Evolutionary conservation across 2,329 filamentous ascomycete genomes (phyloP), one percentile per base, ranked within the genome.

Genomic region (Claviceps sp.): DNA sequence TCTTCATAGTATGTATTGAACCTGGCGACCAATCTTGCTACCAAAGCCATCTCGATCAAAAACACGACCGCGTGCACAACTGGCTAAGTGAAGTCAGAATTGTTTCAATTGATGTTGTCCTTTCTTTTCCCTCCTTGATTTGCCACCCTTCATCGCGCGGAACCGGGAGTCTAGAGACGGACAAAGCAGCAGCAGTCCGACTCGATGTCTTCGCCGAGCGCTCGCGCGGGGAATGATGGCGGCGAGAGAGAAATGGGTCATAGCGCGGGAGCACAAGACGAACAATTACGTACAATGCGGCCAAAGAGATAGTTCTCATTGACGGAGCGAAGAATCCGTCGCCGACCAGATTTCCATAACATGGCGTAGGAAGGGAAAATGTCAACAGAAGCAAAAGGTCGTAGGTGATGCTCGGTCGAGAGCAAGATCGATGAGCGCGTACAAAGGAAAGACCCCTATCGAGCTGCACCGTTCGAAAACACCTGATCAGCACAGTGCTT

Each of bases 1-100:
- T 89, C 84, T 59, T 88, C 84, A 78, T 97, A 98, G 73, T 94
- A 95, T 59, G 82, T 78, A 71, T 95, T 96, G 76, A 95, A 98
- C 65, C 88, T 87, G 61, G 87, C 79, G 46, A 84, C 83, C 52
- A 98, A 73, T 58, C 93, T 79, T 59, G 85, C 86, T 56, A 91
- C 79, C 67, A 95, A 82, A 54, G 82, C 82, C 82, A 97, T 87
- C 71, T 98, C 86, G 70, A 95, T 78, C 45, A 96, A 68, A 67
- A 95, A 86, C 57, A 96, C 79, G 62, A 94, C 74, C 54, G 82
- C 76, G 72, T 97, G 89, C 53, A 97, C 74, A 52, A 97, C 75
- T 62, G 93, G 91, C 93, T 97, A 67, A 58, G 57, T 6, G 18
- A 20, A 16, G 30, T 48, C 22, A 50, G 40, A 9, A 11, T 37